Evolutionary conservation across 2,329 filamentous ascomycete species (phyloP), one percentile per base, ranked within the genome.

Genomic region (Zymoseptoria tritici): DNA sequence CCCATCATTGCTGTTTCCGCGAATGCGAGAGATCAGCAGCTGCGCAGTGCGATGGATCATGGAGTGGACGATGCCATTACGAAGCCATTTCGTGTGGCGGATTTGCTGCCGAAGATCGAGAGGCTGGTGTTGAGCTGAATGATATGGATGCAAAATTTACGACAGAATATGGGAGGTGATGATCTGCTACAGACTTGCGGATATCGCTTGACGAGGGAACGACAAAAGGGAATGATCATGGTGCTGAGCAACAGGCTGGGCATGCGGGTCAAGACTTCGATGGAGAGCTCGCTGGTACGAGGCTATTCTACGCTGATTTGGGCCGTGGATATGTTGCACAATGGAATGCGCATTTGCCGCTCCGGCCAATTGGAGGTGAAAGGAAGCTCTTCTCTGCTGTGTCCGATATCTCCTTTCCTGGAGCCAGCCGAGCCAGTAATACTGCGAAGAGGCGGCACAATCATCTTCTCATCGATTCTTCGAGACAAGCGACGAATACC

Each of bases 51-150:
- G 57, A 83, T 88, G 69, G 79, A 81, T 55, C 85, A 86, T 22
- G 88, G 88, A 31, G 89, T 91, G 76, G 86, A 91, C 72, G 86
- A 87, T 73, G 84, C 91, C 51, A 88, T 93, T 42, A 86, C 87
- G 1, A 93, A 93, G 70, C 89, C 90, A 3, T 66, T 68, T 52
- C 56, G 63, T 13, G 64, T 66, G 16, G 61, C 55, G 24, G 63
- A 66, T 57, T 49, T 66, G 26, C 59, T 65, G 56, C 63, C 63
- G 11, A 63, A 66, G 57, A 59, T 66, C 50, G 59, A 62, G 55
- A 57, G 58, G 53, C 29, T 65, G 58, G 60, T 65, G n/a, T 22
- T 42, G 21, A 54, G 19, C 13, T 53, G n/a, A 53, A 49, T 1
- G 19, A 5, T 24, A 21, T 11, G 9, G 22, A 19, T 4, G 19